Conservation (phyloP, 371 early-diverging fungal species). For the Mortierella sp. region DNA sequence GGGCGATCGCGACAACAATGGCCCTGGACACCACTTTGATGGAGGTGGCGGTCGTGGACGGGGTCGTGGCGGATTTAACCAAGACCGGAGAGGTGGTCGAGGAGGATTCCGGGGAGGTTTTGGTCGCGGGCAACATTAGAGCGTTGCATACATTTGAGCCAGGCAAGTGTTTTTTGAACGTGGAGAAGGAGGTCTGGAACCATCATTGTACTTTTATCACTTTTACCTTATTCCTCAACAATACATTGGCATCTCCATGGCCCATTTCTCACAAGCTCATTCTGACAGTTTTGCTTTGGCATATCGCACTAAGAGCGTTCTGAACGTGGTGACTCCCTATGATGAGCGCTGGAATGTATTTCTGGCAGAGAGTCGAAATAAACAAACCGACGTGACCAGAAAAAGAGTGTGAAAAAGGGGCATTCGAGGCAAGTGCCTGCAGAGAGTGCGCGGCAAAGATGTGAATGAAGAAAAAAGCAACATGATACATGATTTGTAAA, state of each 20-base stretch:
- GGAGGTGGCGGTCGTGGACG: constrained; percentile 34
- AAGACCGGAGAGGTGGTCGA: constrained; percentile 42
- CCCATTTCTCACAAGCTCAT: too few species aligned
- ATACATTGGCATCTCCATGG: neutral
- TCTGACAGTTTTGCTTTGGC: too few species aligned
- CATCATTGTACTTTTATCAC: constrained; percentile 1
- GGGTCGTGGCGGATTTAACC: constrained; percentile 45
- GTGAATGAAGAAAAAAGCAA: neutral
- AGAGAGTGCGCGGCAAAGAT: neutral
- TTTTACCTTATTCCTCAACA: neutral
- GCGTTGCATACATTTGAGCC: too few species aligned
- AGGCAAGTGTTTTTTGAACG: too few species aligned
- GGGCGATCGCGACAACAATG: constrained; percentile 24
- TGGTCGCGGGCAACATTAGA: constrained; percentile 16
- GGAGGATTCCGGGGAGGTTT: constrained; percentile 34
- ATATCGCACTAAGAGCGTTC: too few species aligned
- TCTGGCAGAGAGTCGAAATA: neutral
- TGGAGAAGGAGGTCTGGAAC: neutral
- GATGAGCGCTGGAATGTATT: too few species aligned
- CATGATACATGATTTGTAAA: too few species aligned
- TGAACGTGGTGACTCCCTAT: too few species aligned
- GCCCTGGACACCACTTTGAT: constrained; percentile 33
- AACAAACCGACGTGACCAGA: neutral
- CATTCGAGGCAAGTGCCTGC: neutral
- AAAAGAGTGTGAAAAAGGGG: neutral